Conservation (phyloP, 768 basidiomycete species). For the Pulveroboletus sp. region DNA sequence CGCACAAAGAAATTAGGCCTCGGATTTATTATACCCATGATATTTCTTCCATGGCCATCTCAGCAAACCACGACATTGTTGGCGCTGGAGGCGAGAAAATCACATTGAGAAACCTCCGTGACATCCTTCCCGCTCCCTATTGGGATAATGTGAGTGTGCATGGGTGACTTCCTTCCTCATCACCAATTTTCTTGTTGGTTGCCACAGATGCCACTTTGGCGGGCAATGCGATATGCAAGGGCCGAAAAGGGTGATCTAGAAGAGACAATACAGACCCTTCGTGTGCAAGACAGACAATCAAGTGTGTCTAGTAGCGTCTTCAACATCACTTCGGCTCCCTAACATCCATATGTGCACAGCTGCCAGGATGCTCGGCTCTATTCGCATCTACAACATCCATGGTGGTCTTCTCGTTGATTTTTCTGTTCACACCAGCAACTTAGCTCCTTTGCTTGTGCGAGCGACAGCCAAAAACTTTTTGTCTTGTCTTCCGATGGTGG, state of each 20-base stretch:
- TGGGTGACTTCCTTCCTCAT: no score
- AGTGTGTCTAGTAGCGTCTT: neutral
- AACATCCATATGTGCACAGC: neutral
- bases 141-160: neutral
- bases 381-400: conserved; percentile 6
- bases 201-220: neutral
- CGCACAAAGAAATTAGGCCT: no score
- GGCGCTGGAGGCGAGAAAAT: neutral
- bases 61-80: neutral
- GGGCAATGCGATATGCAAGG: neutral
- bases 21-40: no score
- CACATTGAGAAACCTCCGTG: neutral
- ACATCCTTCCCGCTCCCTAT: neutral
- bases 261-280: neutral
- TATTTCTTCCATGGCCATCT: neutral
- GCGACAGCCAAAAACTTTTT: no score
- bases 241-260: neutral
- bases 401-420: no score
- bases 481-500: no score
- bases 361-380: neutral
- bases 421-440: no score
- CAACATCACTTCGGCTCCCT: fast-evolving
- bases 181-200: no score
- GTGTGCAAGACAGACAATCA: neutral
- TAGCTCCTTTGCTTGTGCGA: no score